A percentile compares a stretch with the other conserved stretches of the same genome.
phyloP scores from a whole-genome alignment of 345 rosid species.

The Aurinia saxatilis region DNA sequence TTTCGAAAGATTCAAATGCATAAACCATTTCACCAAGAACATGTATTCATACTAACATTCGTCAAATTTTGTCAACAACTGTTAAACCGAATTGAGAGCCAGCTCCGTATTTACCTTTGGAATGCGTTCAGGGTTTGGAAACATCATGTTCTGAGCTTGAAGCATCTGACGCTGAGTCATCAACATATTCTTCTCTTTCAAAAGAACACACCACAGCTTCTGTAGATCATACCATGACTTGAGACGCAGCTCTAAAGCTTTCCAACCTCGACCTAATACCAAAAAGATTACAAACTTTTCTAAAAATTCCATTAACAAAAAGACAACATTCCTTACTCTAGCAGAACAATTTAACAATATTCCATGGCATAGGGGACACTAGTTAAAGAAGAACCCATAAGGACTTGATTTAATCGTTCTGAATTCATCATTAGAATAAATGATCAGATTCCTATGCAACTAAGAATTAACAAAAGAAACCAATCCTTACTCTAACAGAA shows the following conservation, averaged over 20 bases:
- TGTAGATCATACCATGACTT: slow-evolving; percentile 94
- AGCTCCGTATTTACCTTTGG: slow-evolving; percentile 58
- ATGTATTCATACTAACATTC: not conserved
- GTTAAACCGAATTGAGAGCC: not conserved
- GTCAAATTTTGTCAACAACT: not conserved
- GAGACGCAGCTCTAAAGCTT: slow-evolving; percentile 82
- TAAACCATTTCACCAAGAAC: not conserved
- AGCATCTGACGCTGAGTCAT: slow-evolving; percentile 98
- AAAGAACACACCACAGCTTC: slow-evolving; percentile 81
- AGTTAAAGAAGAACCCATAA: not conserved
- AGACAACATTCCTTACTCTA: not conserved
- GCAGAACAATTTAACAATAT: too few species aligned
- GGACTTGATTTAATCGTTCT: not conserved
- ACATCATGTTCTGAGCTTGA: slow-evolving; percentile 71
- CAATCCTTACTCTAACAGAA: too few species aligned
- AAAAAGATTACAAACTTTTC: not conserved
- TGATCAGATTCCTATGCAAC: not conserved
- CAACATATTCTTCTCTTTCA: slow-evolving; percentile 96
- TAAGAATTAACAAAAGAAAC: too few species aligned
- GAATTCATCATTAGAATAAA: not conserved
- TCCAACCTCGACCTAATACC: slow-evolving; percentile 86
- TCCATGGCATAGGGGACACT: not conserved
- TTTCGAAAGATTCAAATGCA: not conserved
- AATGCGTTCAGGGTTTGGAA: slow-evolving; percentile 93
- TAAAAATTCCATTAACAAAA: not conserved